Evolutionary conservation across 2,329 filamentous ascomycete species (phyloP).

Genomic region (Fonsecaea pedrosoi): DNA sequence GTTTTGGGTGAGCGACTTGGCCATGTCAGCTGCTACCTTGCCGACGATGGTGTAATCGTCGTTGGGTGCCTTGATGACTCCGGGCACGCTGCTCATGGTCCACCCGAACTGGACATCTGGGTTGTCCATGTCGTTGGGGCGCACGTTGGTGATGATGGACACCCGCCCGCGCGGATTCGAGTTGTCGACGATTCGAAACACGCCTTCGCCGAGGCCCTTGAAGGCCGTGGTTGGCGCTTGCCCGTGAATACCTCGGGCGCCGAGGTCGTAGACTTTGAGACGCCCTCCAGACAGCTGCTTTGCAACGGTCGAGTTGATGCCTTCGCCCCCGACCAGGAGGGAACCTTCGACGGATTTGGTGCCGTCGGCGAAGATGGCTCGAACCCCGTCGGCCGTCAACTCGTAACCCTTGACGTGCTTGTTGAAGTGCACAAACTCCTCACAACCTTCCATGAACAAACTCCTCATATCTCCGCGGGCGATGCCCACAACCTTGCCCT

Average conservation of each 20-base stretch:
- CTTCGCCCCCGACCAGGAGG: conserved; percentile 68
- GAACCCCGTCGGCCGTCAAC: conserved; percentile 57
- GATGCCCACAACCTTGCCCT: conserved; percentile 67
- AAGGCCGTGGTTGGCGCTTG: conserved; percentile 69
- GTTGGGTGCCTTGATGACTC: conserved; percentile 64
- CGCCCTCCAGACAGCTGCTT: conserved; percentile 64
- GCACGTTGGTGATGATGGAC: conserved; percentile 69
- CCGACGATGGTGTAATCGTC: conserved; percentile 67
- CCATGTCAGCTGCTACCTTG: conserved; percentile 43
- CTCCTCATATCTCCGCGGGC: conserved; percentile 68
- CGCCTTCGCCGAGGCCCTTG: conserved; percentile 67
- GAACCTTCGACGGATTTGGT: conserved; percentile 64
- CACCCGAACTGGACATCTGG: conserved; percentile 65
- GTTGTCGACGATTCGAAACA: conserved; percentile 63
- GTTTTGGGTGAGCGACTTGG: conserved; percentile 39
- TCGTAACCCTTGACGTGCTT: conserved; percentile 66
- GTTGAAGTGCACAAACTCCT: conserved; percentile 62
- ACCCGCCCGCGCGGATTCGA: conserved; percentile 56
- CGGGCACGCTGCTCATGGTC: conserved; percentile 66
- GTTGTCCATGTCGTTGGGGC: conserved; percentile 65
- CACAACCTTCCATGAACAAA: conserved; percentile 64
- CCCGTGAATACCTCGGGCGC: conserved; percentile 69
- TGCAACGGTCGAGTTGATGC: conserved; percentile 66
- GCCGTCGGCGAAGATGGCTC: conserved; percentile 66
- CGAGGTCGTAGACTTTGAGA: conserved; percentile 68